Base-by-base conservation (phyloP, 495 filamentous ascomycete genomes). In the Jackrogersella minutella region DNA sequence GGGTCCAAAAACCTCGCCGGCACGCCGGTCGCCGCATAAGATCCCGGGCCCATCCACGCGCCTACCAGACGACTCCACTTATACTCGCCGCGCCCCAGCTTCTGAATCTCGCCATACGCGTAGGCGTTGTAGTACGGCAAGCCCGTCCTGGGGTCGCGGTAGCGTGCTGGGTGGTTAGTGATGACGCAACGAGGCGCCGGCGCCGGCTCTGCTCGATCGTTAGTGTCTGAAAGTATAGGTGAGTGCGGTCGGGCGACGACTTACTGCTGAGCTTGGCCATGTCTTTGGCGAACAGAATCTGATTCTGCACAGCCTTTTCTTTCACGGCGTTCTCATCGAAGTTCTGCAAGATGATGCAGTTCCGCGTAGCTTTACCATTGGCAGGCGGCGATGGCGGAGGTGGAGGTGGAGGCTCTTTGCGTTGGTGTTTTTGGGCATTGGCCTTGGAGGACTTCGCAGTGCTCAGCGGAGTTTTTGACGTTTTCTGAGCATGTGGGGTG, bases 41-140 rank as follows among this genome's bases (percentile, higher is more conserved):
- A 80, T 14, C 81, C 82, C 36, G 77, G 78, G 17, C 91, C 92
- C 5, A 92, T 86, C 75, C 91, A 96, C 39, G 89, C 89, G 2
- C 88, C 91, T 3, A 94, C 76, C 71, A 95, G 81, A 16, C 80
- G 78, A 62, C 92, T 95, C 88, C 88, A 96, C 64, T 82, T 85
- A 69, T 89, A 91, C 53, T 89, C 85, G 41, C 89, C 84, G 6
- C 77, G 80, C 51, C 84, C 79, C 30, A 93, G 86, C 58, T 80
- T 81, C 71, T 87, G 86, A 19, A 91, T 88, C 78, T 93, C 85
- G 53, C 83, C 82, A 75, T 90, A 95, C 6, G 91, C 92, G 61
- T 88, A 87, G 19, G 85, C 78, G 69, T 90, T 92, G 34, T 85
- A 84, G 74, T 91, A 96, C 8, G 90, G 85, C 19, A 96, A 81